A percentile compares a stretch with the other conserved stretches of the same genome.
Evolutionary conservation across 2,329 filamentous ascomycete genomes (phyloP).

Genomic region (Ascochyta lentis): DNA sequence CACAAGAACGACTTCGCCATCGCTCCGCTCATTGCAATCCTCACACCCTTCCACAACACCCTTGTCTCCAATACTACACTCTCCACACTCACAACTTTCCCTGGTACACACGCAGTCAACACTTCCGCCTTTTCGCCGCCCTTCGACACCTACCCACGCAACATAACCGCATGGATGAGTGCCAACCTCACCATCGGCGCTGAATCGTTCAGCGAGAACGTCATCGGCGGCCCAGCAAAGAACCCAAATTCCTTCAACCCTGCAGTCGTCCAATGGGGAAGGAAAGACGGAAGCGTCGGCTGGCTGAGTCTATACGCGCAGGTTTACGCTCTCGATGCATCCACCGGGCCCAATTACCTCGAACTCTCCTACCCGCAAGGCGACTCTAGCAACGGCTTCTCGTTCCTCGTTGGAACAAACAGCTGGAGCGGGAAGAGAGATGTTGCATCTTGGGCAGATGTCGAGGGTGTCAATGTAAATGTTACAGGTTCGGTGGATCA

Average conservation of each 20-base stretch:
- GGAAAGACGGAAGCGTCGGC: conserved; percentile 38
- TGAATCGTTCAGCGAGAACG: conserved; percentile 63
- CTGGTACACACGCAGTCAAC: conserved; percentile 60
- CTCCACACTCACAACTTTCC: conserved; percentile 55
- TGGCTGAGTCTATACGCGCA: conserved; percentile 41
- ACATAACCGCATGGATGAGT: conserved; percentile 66
- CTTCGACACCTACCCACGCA: conserved; percentile 63
- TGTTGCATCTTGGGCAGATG: conserved; percentile 55
- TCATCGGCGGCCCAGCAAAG: conserved; percentile 61
- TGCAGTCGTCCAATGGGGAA: conserved; percentile 65
- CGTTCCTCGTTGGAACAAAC: conserved; percentile 57
- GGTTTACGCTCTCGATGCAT: conserved; percentile 29
- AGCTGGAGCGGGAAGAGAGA: conserved; percentile 53
- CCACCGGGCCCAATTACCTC: conserved; percentile 45
- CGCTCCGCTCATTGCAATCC: conserved; percentile 62
- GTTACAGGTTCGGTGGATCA: conserved; percentile 55
- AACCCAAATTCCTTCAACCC: conserved; percentile 64
- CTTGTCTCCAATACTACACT: conserved; percentile 54
- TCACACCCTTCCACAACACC: conserved; percentile 58
- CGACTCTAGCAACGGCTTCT: conserved; percentile 58
- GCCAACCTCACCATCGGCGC: conserved; percentile 66
- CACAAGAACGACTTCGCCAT: conserved; percentile 67
- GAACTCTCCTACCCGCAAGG: conserved; percentile 63
- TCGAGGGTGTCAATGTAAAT: conserved; percentile 57
- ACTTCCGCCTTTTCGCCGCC: conserved; percentile 65